Conservation (phyloP, 371 early-diverging fungal species). For the Rhizopus delemar region DNA sequence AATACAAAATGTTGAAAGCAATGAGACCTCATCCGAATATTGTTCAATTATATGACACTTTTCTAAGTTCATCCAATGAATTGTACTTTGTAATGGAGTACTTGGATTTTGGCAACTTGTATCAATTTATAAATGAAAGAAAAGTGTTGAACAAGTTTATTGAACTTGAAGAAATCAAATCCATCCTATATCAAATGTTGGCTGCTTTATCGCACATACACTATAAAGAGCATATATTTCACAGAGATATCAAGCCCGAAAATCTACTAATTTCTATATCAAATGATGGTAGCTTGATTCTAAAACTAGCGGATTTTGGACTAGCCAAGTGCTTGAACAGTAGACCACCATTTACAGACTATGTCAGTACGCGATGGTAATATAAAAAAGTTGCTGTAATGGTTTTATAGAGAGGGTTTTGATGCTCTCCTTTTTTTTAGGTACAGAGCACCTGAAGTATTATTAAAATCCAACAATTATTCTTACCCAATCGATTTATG, state of each 20-base stretch:
- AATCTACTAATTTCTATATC: slow-evolving; percentile 66
- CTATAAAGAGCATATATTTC: slow-evolving; percentile 79
- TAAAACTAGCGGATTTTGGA: slow-evolving; percentile 96
- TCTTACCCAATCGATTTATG: slow-evolving; percentile 96
- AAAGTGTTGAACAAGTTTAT: slow-evolving; percentile 42
- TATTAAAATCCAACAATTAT: slow-evolving; percentile 83
- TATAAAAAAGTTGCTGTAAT: slow-evolving; percentile 1
- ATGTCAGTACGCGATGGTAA: slow-evolving; percentile 94
- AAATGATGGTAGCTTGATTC: slow-evolving; percentile 27
- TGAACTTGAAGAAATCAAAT: slow-evolving; percentile 2
- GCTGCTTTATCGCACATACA: slow-evolving; percentile 88
- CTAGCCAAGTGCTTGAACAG: slow-evolving; percentile 85
- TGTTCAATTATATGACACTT: slow-evolving; percentile 78
- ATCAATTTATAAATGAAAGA: slow-evolving; percentile 77
- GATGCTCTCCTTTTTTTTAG: neutral
- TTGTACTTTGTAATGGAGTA: slow-evolving; percentile 91
- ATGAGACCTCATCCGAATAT: slow-evolving; percentile 79
- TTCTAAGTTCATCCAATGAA: slow-evolving; percentile 73
- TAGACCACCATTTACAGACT: slow-evolving; percentile 83
- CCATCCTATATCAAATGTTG: slow-evolving; percentile 71
- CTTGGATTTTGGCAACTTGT: slow-evolving; percentile 88
- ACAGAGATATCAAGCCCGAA: slow-evolving; percentile 96
- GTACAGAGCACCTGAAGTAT: slow-evolving; percentile 96
- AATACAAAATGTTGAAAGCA: slow-evolving; percentile 67
- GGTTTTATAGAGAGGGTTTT: slow-evolving; percentile 55